Evolutionary conservation across 345 rosid species (phyloP).

Genomic region (Bretschneidera sinensis): DNA sequence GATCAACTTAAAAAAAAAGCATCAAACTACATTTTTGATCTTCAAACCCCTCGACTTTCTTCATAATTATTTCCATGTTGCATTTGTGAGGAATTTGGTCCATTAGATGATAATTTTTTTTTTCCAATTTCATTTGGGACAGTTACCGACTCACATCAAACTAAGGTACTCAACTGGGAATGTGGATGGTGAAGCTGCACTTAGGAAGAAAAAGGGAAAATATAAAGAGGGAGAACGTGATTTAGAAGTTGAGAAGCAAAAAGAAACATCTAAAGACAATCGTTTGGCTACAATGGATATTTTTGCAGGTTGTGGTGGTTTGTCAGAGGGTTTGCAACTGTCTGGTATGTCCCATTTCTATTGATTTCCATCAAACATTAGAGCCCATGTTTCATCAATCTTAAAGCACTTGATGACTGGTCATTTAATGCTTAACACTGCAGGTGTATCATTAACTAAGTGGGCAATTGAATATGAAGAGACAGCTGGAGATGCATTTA

Average conservation of each 20-base stretch:
- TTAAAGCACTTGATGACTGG: neutral
- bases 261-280: slow-evolving; percentile 27
- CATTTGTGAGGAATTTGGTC: neutral
- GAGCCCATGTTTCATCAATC: neutral
- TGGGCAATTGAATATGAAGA: slow-evolving; percentile 96
- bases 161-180: slow-evolving; percentile 38
- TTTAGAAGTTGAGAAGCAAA: slow-evolving; percentile 28
- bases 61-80: neutral
- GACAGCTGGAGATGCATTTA: slow-evolving; percentile 83
- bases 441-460: slow-evolving; percentile 66
- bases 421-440: slow-evolving; percentile 20
- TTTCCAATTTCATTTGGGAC: slow-evolving; percentile 13
- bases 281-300: slow-evolving; percentile 65
- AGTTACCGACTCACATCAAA: slow-evolving; percentile 59
- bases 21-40: no score
- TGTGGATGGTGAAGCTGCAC: slow-evolving; percentile 36
- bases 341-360: slow-evolving; percentile 40
- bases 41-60: neutral
- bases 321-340: slow-evolving; percentile 61
- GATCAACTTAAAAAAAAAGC: no score
- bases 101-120: slow-evolving; percentile 8
- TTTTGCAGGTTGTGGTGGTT: slow-evolving; percentile 88
- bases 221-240: slow-evolving; percentile 47
- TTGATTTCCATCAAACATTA: neutral
- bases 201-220: slow-evolving; percentile 78